Evolutionary conservation across 2,329 filamentous ascomycete genomes (phyloP).

Genomic region (Aphanoascus verrucosus): DNA sequence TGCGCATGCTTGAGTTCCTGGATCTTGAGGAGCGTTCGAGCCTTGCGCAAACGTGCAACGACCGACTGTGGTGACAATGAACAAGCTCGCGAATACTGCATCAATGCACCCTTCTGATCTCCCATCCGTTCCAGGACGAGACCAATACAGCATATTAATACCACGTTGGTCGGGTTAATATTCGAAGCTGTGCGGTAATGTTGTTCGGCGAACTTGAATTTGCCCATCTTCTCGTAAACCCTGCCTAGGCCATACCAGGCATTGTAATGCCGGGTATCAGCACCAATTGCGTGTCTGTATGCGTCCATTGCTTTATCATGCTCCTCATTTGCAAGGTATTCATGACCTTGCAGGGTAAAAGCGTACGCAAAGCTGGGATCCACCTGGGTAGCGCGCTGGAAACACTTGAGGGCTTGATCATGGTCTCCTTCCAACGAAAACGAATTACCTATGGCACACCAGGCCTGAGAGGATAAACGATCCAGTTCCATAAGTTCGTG

Average conservation of each 20-base stretch:
- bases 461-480: slow-evolving; percentile 84
- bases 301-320: slow-evolving; percentile 86
- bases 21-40: slow-evolving; percentile 71
- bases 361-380: slow-evolving; percentile 88
- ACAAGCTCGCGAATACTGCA: slow-evolving; percentile 72
- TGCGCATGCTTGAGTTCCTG: slow-evolving; percentile 59
- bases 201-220: slow-evolving; percentile 78
- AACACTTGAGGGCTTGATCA: slow-evolving; percentile 87
- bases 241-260: slow-evolving; percentile 85
- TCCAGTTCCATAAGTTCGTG: slow-evolving; percentile 81
- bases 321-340: slow-evolving; percentile 91
- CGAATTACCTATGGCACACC: slow-evolving; percentile 90
- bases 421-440: slow-evolving; percentile 88
- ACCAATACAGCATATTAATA: slow-evolving; percentile 86
- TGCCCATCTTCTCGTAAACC: slow-evolving; percentile 82
- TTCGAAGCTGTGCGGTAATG: slow-evolving; percentile 80
- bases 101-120: slow-evolving; percentile 64
- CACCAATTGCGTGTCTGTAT: slow-evolving; percentile 75
- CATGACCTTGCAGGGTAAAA: slow-evolving; percentile 90
- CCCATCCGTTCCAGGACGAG: slow-evolving; percentile 81
- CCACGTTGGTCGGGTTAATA: slow-evolving; percentile 90
- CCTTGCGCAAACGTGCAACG: slow-evolving; percentile 85
- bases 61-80: slow-evolving; percentile 71
- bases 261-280: slow-evolving; percentile 86
- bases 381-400: slow-evolving; percentile 85